phyloP scores from a whole-genome alignment of 331 rosid genomes.

The Malus hybrid region DNA sequence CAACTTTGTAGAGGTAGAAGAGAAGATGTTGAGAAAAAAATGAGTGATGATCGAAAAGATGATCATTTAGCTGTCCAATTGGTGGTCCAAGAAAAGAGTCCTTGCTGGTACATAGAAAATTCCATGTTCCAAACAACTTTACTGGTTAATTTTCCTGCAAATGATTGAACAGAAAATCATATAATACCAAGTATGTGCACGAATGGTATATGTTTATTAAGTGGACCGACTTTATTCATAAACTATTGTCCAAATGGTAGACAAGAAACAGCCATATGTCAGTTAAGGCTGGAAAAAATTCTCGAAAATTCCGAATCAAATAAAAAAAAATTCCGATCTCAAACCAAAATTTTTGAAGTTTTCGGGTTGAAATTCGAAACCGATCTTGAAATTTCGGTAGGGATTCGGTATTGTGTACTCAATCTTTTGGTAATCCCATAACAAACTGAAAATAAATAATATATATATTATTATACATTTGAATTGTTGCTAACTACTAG shows the following conservation, averaged over 20 bases:
- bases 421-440: too few species aligned
- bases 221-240: not conserved
- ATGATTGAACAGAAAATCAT: not conserved
- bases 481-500: too few species aligned
- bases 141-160: not conserved
- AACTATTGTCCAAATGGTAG: constrained; percentile 12
- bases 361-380: too few species aligned
- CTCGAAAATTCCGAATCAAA: too few species aligned
- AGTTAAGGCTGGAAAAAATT: too few species aligned
- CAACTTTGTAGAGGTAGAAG: not conserved
- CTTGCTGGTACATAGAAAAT: constrained; percentile 10
- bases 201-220: constrained; percentile 2
- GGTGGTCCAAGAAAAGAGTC: not conserved
- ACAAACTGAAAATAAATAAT: too few species aligned
- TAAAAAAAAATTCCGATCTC: too few species aligned
- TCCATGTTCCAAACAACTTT: constrained; percentile 3
- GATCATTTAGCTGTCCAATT: not conserved
- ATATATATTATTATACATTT: too few species aligned
- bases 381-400: too few species aligned
- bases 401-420: too few species aligned
- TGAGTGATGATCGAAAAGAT: not conserved
- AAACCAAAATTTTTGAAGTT: too few species aligned
- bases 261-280: not conserved
- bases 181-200: not conserved
- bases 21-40: not conserved